Evolutionary conservation across 1,284 basidiomycete species (phyloP), one percentile per base, ranked within the genome.

Genomic region (Leucoagaricus sp.): DNA sequence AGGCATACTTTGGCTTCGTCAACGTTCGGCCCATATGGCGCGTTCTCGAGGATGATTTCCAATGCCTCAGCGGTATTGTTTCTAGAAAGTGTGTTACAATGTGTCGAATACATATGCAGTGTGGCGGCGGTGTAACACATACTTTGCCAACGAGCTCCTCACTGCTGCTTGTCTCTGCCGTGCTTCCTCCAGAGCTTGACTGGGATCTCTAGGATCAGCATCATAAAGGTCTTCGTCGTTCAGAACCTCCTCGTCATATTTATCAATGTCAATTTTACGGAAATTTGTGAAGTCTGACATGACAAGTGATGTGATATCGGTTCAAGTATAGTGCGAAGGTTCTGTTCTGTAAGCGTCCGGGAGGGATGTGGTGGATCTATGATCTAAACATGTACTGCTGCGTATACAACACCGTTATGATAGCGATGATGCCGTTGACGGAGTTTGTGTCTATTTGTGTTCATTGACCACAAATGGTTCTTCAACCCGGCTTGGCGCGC

Each of bases 251-350:
- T 98, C 96, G 68, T 98, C 96, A 75, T 87, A 95, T 49, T 80
- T 82, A 76, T 98, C 96, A 65, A 98, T 92, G 74, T 98, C 91
- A 76, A 98, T 95, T 75, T 95, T 96, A 63, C 95, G 83, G 74
- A 94, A 97, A 60, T 89, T 83, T 12, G 15, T 54, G 9, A 21
- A 12, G 12, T 25, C 38, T 13, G 38, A 40, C 31, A 33, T 7
- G 31, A 33, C 7, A 7, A 7, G 31, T 7, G 31, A 33, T 13
- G 13, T 9, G 17, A 45, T 15, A 26, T 28, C 28, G 13, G 25
- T 29, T 15, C 13, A 9, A 45, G 23, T 31, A 29, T 29, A 5
- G 4, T 50, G 17, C 7, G 8, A 3, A 23, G 7, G 4, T 40
- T 6, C n/a, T 3, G 17, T 34, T 40, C 13, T 34, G 29, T 21